Percentiles rank a stretch among this genome's conserved stretches.
phyloP scores from a whole-genome alignment of 73 alveolate genomes.

The Paramecium bursaria region DNA sequence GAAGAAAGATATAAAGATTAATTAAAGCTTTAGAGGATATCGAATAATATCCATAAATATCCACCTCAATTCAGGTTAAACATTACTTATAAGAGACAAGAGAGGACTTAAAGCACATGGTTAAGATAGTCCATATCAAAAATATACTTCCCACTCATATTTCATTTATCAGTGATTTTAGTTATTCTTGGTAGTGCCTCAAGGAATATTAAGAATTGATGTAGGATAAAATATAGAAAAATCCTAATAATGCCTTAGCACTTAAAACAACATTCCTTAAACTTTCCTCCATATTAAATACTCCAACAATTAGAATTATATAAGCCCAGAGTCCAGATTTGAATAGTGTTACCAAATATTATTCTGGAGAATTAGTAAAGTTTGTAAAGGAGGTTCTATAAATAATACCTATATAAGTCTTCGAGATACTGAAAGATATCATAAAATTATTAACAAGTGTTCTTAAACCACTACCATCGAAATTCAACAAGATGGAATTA shows the following conservation, averaged over 20 bases:
- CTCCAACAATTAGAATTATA: conserved; percentile 90
- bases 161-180: conserved; percentile 89
- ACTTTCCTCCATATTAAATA: conserved; percentile 93
- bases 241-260: conserved; percentile 88
- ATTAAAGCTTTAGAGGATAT: conserved; percentile 92
- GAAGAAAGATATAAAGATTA: conserved; percentile 88
- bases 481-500: conserved; percentile 87
- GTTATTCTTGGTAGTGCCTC: conserved; percentile 93
- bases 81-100: conserved; percentile 89
- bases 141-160: conserved; percentile 84
- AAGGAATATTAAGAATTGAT: conserved; percentile 83
- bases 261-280: conserved; percentile 91
- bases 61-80: conserved; percentile 87
- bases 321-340: conserved; percentile 93
- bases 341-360: conserved; percentile 91
- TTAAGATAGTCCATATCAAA: conserved; percentile 89
- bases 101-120: conserved; percentile 91
- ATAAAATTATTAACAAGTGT: conserved; percentile 80
- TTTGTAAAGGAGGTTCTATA: conserved; percentile 94
- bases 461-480: conserved; percentile 90
- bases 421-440: conserved; percentile 84
- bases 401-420: conserved; percentile 92
- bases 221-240: conserved; percentile 81
- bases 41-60: conserved; percentile 86
- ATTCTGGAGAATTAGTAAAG: conserved; percentile 94